phyloP scores from a whole-genome alignment of 192 early-diverging fungal genomes.

The Anaeromyces robustus region DNA sequence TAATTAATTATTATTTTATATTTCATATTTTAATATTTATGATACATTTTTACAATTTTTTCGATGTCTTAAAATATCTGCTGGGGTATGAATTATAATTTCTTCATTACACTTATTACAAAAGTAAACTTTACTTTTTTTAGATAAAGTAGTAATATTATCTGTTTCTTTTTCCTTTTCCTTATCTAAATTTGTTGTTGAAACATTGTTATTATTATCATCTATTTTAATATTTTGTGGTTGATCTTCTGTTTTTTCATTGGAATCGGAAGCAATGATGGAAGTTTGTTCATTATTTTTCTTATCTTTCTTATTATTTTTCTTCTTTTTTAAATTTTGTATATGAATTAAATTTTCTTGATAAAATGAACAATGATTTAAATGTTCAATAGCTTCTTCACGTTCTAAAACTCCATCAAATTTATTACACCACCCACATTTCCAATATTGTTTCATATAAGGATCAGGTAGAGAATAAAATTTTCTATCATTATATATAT shows the following conservation, averaged over 20 bases:
- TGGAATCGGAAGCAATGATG: too few relatives aligned
- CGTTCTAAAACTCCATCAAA: neutral
- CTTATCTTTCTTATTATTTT: neutral
- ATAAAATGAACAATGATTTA: neutral
- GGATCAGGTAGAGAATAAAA: constrained; percentile 2
- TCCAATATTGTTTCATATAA: neutral
- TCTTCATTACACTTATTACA: constrained; percentile 4
- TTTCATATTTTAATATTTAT: too few relatives aligned
- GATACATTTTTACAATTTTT: constrained; percentile 10
- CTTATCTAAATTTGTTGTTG: too few relatives aligned
- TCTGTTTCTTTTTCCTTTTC: neutral
- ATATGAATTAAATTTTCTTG: neutral
- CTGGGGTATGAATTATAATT: constrained; percentile 3
- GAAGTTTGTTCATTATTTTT: neutral
- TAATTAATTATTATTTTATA: neutral
- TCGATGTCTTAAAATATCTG: constrained; percentile 15
- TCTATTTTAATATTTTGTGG: too few relatives aligned
- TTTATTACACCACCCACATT: neutral
- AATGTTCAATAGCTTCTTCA: neutral
- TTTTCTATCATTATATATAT: constrained; percentile 6
- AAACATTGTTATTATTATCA: too few relatives aligned
- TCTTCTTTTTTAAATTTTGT: neutral
- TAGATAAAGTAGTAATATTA: constrained; percentile 1
- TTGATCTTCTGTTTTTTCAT: too few relatives aligned
- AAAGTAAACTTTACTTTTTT: constrained; percentile 3